Percentiles rank a stretch among this genome's conserved stretches.
Evolutionary conservation across 768 basidiomycete species (phyloP).

Genomic region (Amanita pallidorosea): DNA sequence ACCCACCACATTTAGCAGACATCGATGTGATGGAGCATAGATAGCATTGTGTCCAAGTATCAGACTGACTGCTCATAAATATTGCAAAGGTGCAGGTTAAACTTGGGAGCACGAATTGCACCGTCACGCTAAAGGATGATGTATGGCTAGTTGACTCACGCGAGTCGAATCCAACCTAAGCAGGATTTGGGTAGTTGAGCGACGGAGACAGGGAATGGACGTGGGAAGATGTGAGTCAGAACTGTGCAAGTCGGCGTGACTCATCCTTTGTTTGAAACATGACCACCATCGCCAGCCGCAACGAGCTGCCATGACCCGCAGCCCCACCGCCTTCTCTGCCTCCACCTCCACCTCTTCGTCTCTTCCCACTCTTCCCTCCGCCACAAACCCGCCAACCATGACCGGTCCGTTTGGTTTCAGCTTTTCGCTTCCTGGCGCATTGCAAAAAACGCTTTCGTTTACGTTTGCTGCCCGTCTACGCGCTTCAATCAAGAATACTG

Average conservation of each 20-base stretch:
- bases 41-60: too few species aligned
- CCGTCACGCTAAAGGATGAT: too few species aligned
- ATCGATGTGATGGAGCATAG: too few species aligned
- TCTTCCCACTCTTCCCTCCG: neutral
- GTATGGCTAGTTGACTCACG: too few species aligned
- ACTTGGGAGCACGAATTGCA: too few species aligned
- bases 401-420: neutral
- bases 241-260: too few species aligned
- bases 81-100: too few species aligned
- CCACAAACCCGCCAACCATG: neutral
- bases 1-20: too few species aligned
- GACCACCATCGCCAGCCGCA: neutral
- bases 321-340: neutral
- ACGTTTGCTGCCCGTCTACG: neutral
- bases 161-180: too few species aligned
- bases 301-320: neutral
- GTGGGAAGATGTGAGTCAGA: neutral
- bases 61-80: too few species aligned
- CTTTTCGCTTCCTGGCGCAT: neutral
- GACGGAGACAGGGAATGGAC: neutral
- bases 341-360: neutral
- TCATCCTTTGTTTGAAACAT: neutral
- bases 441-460: neutral
- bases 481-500: neutral
- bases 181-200: too few species aligned